Evolutionary conservation across 78 protist species (phyloP), one percentile per base, ranked within the genome.

Genomic region (Dictyostelium purpureum): DNA sequence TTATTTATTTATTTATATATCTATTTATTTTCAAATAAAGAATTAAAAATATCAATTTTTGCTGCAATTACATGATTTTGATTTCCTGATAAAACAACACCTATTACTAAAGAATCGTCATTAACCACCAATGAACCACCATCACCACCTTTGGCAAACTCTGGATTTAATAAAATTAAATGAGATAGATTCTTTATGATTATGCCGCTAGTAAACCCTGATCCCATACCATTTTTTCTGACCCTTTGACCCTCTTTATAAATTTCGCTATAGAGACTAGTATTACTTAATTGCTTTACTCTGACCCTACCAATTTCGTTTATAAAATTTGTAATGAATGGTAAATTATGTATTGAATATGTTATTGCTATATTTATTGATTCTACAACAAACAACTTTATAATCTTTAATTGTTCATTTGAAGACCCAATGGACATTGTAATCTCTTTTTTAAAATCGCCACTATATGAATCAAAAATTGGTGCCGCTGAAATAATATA

Each of bases 241-340:
- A 63, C 33, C 6, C 16, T 33, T 31, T 63, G 24, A 1, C 71
- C 71, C 16, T 63, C 71, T 63, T 63, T 63, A 63, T 63, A 63
- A 14, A 47, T 47, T 14, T 47, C 52, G 7, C 12, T 47, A 47
- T 14, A 47, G 12, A 63, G 33, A 6, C 45, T 33, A 33, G 24
- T 63, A 16, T 35, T 63, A 10, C 33, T 43, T 33, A 63, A 33
- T 19, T 63, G 71, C 33, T 63, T 63, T 7, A 63, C 33, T 63
- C 71, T 63, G 18, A 63, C 71, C 6, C 35, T 63, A 12, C 71
- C 71, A 63, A 63, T 63, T 63, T 63, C 71, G 18, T 33, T 63
- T 4, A 63, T 63, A 63, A 63, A 63, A 37, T 63, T 63, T 31
- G 71, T 63, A 16, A 63, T 35, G 33, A 63, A 63, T 33, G 71